Evolutionary conservation across 2,329 filamentous ascomycete genomes (phyloP), one percentile per base, ranked within the genome.

Genomic region (Alternaria alternata): DNA sequence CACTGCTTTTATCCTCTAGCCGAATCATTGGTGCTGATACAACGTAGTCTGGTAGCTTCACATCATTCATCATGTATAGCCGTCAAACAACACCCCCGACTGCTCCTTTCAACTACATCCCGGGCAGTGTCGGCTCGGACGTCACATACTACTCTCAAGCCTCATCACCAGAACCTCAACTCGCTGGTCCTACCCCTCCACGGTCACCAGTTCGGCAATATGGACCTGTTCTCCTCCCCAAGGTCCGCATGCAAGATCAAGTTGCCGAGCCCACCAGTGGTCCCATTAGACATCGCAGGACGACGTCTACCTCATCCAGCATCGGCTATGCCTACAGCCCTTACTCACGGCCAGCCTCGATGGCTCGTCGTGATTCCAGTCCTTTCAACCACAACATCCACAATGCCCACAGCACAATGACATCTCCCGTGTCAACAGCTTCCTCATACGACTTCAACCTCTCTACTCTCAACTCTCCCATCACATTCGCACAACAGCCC

Each of bases 201-300:
- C 84, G 86, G 65, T 91, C 91, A 34, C 91, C 92, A 61, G 87
- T 94, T 69, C 86, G 89, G 62, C 90, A 92, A 63, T 90, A 93
- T 80, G 92, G 92, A 53, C 92, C 92, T 52, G 83, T 92, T 49
- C 83, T 96, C 61, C 84, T 96, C 32, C 93, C 93, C 73, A 95
- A 93, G 85, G 94, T 96, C 81, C 87, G 93, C 62, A 87, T 87
- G 41, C 93, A 95, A 80, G 93, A 96, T 80, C 91, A 94, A 79
- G 85, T 89, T 63, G 86, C 93, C 63, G 87, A 89, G 66, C 86
- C 86, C 41, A 82, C 82, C 41, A 82, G 83, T 52, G 75, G 79
- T 28, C 75, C 76, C 55, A 88, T 90, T 79, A 86, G 88, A 71
- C 82, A 85, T 75, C 82, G 83, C 68, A 80, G 82, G 70, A 82